These are phyloP conservation scores for Cladophialophora carrionii DNA, from an alignment of 2,329 filamentous ascomycete species.

Conservation along the genomic window DNA sequence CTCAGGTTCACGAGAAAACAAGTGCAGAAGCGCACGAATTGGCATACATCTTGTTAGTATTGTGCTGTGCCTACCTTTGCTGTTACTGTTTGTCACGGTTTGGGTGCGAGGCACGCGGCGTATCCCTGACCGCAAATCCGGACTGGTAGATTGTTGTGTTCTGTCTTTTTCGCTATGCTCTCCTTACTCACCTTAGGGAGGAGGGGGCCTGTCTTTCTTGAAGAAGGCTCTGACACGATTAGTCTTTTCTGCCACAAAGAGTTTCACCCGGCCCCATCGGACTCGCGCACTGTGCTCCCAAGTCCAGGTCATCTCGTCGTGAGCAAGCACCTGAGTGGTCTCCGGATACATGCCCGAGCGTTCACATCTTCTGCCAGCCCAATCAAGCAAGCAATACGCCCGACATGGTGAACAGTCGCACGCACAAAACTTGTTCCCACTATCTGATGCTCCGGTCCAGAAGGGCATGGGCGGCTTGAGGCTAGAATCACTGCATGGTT, in stretches of 20 bases:
- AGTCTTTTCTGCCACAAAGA: background rate
- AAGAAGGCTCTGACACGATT: background rate
- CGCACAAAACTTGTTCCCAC: background rate
- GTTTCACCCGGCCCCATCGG: background rate
- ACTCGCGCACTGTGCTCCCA: background rate
- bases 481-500: background rate
- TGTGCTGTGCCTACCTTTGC: background rate
- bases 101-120: background rate
- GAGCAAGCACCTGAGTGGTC: background rate
- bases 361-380: background rate
- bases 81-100: background rate
- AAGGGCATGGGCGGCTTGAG: background rate
- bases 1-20: background rate
- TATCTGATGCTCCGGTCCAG: background rate
- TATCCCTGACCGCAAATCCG: background rate
- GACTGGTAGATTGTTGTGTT: background rate
- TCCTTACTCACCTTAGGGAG: background rate
- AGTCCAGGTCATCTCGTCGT: background rate
- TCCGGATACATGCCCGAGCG: background rate
- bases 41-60: background rate
- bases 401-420: background rate
- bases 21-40: background rate
- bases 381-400: background rate
- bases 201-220: background rate
- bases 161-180: background rate